Base-by-base conservation (phyloP, 169 alveolate species). In the Plasmodium yoelii region DNA sequence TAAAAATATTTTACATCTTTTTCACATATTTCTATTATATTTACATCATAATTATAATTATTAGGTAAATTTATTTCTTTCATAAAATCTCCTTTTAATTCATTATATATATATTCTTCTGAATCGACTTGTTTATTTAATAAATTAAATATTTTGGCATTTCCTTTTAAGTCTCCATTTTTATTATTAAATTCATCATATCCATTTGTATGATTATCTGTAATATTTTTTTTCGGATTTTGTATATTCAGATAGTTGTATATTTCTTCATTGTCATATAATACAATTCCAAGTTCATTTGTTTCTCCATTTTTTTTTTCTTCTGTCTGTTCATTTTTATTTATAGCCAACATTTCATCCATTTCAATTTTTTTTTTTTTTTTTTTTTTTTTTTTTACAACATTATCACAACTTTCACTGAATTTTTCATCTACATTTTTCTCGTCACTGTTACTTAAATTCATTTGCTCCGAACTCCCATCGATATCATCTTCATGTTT, bases 1-100 rank as follows among this genome's bases (percentile, higher is more conserved):
- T 82, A 82, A 60, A 82, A 82, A 55, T 53, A 53, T 15, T 82
- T 82, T 1, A 82, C 75, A 56, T 69, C 82, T 5, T 49, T 68
- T 13, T 68, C 59, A 60, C 26, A 42, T 28, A 82, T 82, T 26
- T 82, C 67, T n/a, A 82, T 18, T 42, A 72, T 72, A 82, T 82
- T 65, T 26, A 82, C 86, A 6, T 82, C 90, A 28, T 82, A 82
- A 49, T 57, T 82, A 46, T 28, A 82, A 55, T 82, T 82, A 46
- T 82, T 82, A 0, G 90, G 90, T 5, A 82, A 60, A 47, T 82
- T 82, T 44, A 82, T 82, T 82, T 82, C 84, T 19, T 82, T 82
- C 90, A 82, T 82, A 60, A 82, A 82, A 71, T 82, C 90, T 1
- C 61, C 49, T 15, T 82, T 82, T 44, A 82, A 34, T 82, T 82